Conservation (phyloP, 2,329 filamentous ascomycete genomes). For the Colletotrichum sp. region DNA sequence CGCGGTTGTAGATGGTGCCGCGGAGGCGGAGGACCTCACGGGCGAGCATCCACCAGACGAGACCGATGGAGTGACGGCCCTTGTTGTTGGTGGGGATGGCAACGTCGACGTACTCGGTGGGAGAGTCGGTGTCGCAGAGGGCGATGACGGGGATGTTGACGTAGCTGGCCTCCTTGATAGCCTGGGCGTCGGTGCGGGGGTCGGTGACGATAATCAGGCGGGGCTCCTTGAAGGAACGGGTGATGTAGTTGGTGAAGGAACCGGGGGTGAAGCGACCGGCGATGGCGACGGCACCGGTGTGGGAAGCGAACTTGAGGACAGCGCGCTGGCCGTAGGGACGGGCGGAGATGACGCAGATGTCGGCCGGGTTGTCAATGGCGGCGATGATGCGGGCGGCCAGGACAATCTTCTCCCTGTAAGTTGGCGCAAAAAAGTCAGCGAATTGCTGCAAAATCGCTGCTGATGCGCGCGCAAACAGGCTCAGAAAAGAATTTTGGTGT, state of each 20-base stretch:
- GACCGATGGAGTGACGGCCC: conserved; percentile 98
- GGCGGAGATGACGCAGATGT: conserved; percentile 99
- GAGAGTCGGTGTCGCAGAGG: conserved; percentile 98
- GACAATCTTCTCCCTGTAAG: conserved; percentile 95
- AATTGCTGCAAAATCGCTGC: not conserved
- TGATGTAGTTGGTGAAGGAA: conserved; percentile 99
- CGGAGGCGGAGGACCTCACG: conserved; percentile 99
- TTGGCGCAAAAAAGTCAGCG: conserved; percentile 9
- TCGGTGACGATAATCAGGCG: conserved; percentile 99
- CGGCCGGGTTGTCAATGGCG: conserved; percentile 98
- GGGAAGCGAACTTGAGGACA: conserved; percentile 98
- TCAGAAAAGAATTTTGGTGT: not conserved
- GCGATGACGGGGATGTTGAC: conserved; percentile 99
- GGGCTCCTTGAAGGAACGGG: conserved; percentile 99
- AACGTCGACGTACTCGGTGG: conserved; percentile 99
- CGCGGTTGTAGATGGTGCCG: conserved; percentile 93
- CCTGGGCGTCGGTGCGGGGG: conserved; percentile 98
- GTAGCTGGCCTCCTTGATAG: conserved; percentile 99
- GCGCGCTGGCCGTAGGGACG: conserved; percentile 99
- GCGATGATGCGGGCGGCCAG: conserved; percentile 98
- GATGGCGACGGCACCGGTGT: conserved; percentile 97
- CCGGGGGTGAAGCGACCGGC: conserved; percentile 99
- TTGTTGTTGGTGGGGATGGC: conserved; percentile 99
- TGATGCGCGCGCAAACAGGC: not conserved
- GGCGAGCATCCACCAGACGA: conserved; percentile 99